Base-by-base conservation (phyloP, 441 rosid genomes). In the Gossypium schwendimanii region DNA sequence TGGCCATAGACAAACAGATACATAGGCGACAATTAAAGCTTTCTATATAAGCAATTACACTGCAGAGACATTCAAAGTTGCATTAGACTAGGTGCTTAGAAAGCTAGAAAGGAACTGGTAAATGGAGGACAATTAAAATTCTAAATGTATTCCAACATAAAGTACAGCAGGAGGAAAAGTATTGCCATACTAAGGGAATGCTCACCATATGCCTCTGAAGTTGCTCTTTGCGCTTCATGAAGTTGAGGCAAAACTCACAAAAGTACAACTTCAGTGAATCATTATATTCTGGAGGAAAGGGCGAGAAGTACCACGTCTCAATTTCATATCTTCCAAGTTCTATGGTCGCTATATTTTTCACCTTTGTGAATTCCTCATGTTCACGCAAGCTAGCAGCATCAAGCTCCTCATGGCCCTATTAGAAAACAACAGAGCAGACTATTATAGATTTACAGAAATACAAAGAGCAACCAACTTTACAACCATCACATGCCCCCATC, bases 261-360 rank as follows among this genome's bases (percentile, higher is more conserved):
- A 96, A 96, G 87, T 84, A 96, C 75, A 96, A 91, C 97, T 93
- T 93, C 82, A 89, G 80, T 21, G 87, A 90, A 73, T 96, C 99
- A 79, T 86, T 96, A 84, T 93, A 96, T 78, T 96, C 99, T 31
- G 99, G 97, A 3, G 97, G 99, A 74, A 96, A 96, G 15, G 99
- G 99, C 26, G 99, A 96, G 87, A 96, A 96, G 84, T 96, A 96
- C 99, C 99, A 96, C 9, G 99, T 96, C 86, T 96, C 99, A 54
- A 96, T 96, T 83, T 96, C 99, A 67, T 96, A 96, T 78, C 97
- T 90, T 78, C 99, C 99, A 77, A 96, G 98, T 82, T 93, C 99
- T 62, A 96, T 90, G 26, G 98, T 96, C 36, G 97, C 98, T 68
- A 96, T 96, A 81, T 96, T 96, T 81, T 96, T 96, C 69, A 96